Conservation (phyloP, 306 rosid genomes). For the Hippophae gyantsensis region DNA sequence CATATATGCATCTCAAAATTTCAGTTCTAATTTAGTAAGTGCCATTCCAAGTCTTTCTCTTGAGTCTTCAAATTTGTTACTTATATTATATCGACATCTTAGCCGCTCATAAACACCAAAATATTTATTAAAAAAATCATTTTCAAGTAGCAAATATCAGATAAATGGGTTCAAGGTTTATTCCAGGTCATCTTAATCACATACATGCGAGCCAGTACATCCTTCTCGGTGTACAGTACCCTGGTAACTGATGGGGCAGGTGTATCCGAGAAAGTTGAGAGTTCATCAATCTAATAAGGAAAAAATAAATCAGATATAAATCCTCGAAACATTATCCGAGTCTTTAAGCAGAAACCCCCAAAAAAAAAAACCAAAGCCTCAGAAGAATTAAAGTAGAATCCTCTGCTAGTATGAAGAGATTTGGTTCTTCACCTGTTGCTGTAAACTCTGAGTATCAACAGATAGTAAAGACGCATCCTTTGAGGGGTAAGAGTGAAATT, state of each 20-base stretch:
- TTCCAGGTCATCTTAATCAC: not conserved
- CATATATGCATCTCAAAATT: too few relatives aligned
- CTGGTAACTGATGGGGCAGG: constrained; percentile 92
- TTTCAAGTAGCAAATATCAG: not conserved
- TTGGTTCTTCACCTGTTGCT: constrained; percentile 50
- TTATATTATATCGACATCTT: not conserved
- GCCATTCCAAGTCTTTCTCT: too few relatives aligned
- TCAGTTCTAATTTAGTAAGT: too few relatives aligned
- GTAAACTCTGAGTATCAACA: constrained; percentile 50
- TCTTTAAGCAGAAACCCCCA: not conserved
- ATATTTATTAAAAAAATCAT: not conserved
- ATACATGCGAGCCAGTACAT: constrained; percentile 75
- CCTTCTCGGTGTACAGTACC: constrained; percentile 71
- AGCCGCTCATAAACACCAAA: not conserved
- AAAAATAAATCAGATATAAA: constrained; percentile 12
- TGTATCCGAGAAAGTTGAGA: constrained; percentile 66
- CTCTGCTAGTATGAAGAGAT: not conserved
- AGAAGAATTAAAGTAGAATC: not conserved
- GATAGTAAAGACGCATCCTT: constrained; percentile 37
- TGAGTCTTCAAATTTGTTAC: not conserved
- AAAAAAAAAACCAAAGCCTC: not conserved
- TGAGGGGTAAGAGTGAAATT: constrained; percentile 31
- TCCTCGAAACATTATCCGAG: not conserved
- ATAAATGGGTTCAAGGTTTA: not conserved
- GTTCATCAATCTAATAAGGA: constrained; percentile 64